Percentiles rank a stretch among this genome's conserved stretches.
These are phyloP conservation scores for Sungouiozyma ichnusensis DNA, from an alignment of 805 yeast species.

Conservation along the genomic window DNA sequence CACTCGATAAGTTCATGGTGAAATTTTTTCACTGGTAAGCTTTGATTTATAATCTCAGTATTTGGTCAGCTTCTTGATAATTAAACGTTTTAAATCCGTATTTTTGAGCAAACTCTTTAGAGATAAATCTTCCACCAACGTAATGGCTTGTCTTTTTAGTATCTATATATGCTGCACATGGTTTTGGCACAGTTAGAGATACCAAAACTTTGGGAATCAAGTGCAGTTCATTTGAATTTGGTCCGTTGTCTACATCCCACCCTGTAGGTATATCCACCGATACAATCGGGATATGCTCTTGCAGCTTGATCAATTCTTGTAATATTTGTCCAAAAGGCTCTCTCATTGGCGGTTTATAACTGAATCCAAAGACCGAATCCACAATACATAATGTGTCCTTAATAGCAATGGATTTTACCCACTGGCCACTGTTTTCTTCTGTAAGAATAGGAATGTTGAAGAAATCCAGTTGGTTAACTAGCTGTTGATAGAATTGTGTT, in stretches of 20 bases:
- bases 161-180: conserved; percentile 52
- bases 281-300: conserved; percentile 43
- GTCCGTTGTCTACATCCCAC: conserved; percentile 93
- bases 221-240: conserved; percentile 31
- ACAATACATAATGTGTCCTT: conserved; percentile 40
- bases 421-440: conserved; percentile 27
- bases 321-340: conserved; percentile 55
- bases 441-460: conserved; percentile 52
- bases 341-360: conserved; percentile 81
- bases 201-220: conserved; percentile 60
- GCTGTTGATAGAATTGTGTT: conserved; percentile 44
- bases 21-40: too few relatives aligned
- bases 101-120: conserved; percentile 52
- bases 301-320: conserved; percentile 29
- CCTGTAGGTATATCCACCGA: conserved; percentile 92
- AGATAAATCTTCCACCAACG: conserved; percentile 85
- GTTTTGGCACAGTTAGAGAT: conserved; percentile 90
- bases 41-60: conserved; percentile 28
- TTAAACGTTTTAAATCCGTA: conserved; percentile 60
- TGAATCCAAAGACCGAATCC: conserved; percentile 88
- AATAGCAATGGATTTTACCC: conserved; percentile 23
- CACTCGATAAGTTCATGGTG: too few relatives aligned
- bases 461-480: conserved; percentile 56
- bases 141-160: conserved; percentile 45
- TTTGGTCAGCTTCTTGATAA: conserved; percentile 50